A percentile compares a stretch with the other conserved stretches of the same genome.
phyloP scores from a whole-genome alignment of 768 basidiomycete species.

The Amanita subjunquillea region DNA sequence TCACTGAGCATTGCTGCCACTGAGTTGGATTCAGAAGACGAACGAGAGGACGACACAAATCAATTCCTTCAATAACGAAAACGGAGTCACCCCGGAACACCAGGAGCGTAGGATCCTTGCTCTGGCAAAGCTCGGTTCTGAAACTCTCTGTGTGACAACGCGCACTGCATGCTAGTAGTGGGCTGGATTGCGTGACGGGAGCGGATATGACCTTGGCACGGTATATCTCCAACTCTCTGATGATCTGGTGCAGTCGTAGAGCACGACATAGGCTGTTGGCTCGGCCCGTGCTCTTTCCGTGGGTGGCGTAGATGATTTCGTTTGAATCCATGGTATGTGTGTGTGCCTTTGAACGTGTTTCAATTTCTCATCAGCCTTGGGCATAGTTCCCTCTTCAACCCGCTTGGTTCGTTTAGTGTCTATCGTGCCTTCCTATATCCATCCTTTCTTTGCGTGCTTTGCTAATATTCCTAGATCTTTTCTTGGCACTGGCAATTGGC shows the following conservation, averaged over 20 bases:
- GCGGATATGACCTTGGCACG: neutral
- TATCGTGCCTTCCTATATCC: no score
- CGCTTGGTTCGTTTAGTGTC: no score
- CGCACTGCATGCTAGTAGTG: conserved; percentile 1
- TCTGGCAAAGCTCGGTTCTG: conserved; percentile 1
- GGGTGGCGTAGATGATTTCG: neutral
- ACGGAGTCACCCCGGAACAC: neutral
- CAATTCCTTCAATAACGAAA: neutral
- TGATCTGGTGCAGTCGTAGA: neutral
- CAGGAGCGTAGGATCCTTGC: neutral
- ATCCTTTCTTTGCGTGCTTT: no score
- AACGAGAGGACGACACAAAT: neutral
- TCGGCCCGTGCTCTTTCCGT: neutral
- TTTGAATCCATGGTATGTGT: neutral
- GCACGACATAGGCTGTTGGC: neutral
- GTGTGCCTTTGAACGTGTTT: neutral
- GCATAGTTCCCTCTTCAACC: neutral
- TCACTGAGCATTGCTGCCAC: no score
- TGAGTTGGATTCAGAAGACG: neutral
- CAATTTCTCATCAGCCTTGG: neutral
- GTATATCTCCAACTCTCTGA: neutral
- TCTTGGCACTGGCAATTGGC: neutral
- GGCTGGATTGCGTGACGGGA: neutral
- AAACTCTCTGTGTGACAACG: conserved; percentile 7
- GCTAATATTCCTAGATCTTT: no score